phyloP scores from a whole-genome alignment of 176 grass and related monocot species.

The Avena atlantica region DNA sequence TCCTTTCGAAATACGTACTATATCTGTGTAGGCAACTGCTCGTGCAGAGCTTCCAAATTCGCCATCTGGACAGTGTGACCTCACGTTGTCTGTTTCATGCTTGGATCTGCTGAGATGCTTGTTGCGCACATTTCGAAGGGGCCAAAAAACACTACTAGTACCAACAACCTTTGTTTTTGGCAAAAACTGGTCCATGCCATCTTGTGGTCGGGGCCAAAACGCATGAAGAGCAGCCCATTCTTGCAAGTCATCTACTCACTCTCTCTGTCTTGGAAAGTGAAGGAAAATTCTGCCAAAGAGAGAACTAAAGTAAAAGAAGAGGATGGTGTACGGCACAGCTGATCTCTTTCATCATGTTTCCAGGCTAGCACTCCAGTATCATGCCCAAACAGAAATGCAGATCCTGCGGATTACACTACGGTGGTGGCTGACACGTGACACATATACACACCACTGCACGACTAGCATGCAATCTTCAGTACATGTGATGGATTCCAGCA shows the following conservation, averaged over 20 bases:
- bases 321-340: neutral
- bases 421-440: neutral
- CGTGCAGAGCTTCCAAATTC: conserved; percentile 4
- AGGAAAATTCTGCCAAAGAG: neutral
- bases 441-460: neutral
- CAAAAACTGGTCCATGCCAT: conserved; percentile 17
- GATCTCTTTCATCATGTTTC: conserved; percentile 20
- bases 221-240: neutral
- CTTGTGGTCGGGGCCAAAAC: conserved; percentile 22
- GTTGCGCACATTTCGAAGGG: conserved; percentile 34
- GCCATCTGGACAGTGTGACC: conserved; percentile 26
- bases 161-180: conserved; percentile 37
- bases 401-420: neutral
- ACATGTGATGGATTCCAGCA: conserved; percentile 30
- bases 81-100: conserved; percentile 32
- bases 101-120: conserved; percentile 35
- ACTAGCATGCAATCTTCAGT: neutral
- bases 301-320: neutral
- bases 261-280: neutral
- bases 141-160: neutral
- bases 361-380: neutral
- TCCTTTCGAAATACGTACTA: neutral
- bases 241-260: neutral
- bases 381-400: neutral
- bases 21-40: conserved; percentile 3